Percentiles rank a stretch among this genome's conserved stretches.
phyloP scores from a whole-genome alignment of 495 filamentous ascomycete genomes.

The Penicillium simplicissimum region DNA sequence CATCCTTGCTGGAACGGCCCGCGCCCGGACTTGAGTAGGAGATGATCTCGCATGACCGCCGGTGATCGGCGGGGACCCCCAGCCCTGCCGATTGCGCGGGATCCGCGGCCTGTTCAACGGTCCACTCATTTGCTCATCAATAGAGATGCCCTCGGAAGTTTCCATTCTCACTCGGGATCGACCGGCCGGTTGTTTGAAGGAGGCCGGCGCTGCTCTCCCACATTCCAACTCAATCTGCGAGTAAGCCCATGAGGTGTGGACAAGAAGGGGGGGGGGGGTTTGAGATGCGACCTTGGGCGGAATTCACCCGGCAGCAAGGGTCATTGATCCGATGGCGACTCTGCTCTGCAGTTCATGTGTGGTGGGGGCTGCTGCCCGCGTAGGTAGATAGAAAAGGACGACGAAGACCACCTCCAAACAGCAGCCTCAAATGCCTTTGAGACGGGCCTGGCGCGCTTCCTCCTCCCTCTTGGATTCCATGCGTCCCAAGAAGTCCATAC shows the following conservation, averaged over 20 bases:
- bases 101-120: neutral
- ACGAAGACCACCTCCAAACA: conserved; percentile 3
- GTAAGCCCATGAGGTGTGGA: neutral
- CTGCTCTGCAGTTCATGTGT: neutral
- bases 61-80: neutral
- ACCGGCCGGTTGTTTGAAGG: conserved; percentile 12
- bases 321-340: neutral
- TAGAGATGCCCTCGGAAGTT: neutral
- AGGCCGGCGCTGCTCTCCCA: neutral
- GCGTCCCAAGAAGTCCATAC: conserved; percentile 86
- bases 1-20: neutral
- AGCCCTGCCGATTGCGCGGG: neutral
- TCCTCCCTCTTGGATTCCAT: conserved; percentile 78
- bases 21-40: neutral
- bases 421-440: conserved; percentile 51
- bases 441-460: conserved; percentile 63
- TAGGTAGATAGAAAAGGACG: conserved; percentile 6
- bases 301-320: neutral
- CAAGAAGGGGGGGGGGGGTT: neutral
- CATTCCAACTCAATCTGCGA: neutral
- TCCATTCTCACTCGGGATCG: conserved; percentile 10
- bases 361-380: neutral
- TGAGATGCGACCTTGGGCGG: conserved; percentile 9
- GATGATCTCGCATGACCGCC: neutral
- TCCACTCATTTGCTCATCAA: neutral